These are phyloP conservation scores for Dryas drummondii DNA, from an alignment of 306 rosid species.

Conservation along the genomic window DNA sequence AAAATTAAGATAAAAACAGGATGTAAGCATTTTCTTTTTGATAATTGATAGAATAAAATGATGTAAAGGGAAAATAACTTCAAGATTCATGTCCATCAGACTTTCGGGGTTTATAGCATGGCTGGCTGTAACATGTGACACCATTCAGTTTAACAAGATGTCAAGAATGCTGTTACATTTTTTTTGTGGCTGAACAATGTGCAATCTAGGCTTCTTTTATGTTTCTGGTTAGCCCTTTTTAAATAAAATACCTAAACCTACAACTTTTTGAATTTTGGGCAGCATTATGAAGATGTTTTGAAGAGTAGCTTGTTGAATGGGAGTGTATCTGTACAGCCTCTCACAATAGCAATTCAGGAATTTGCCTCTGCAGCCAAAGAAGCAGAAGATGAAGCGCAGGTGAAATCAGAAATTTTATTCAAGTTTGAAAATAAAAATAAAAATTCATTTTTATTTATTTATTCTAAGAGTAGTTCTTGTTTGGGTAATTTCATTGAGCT, in stretches of 20 bases:
- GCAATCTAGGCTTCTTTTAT: not conserved
- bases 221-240: not conserved
- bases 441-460: not conserved
- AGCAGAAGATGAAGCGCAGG: slow-evolving; percentile 66
- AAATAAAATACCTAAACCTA: slow-evolving; percentile 1
- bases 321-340: slow-evolving; percentile 47
- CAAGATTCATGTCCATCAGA: not conserved
- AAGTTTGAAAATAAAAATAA: not conserved
- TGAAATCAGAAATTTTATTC: slow-evolving; percentile 20
- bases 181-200: not conserved
- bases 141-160: too few relatives aligned
- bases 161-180: too few relatives aligned
- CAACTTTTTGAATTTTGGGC: slow-evolving; percentile 9
- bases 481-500: not conserved
- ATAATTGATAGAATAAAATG: not conserved
- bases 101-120: not conserved
- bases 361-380: slow-evolving; percentile 65
- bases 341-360: slow-evolving; percentile 60
- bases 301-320: slow-evolving; percentile 43
- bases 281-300: slow-evolving; percentile 55
- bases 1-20: not conserved
- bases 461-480: not conserved
- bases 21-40: not conserved
- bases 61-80: not conserved
- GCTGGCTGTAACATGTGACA: too few relatives aligned